Percentiles rank a stretch among this genome's conserved stretches.
Conservation (phyloP, 768 basidiomycete genomes). For the Pleurotus citrinopileatus region DNA sequence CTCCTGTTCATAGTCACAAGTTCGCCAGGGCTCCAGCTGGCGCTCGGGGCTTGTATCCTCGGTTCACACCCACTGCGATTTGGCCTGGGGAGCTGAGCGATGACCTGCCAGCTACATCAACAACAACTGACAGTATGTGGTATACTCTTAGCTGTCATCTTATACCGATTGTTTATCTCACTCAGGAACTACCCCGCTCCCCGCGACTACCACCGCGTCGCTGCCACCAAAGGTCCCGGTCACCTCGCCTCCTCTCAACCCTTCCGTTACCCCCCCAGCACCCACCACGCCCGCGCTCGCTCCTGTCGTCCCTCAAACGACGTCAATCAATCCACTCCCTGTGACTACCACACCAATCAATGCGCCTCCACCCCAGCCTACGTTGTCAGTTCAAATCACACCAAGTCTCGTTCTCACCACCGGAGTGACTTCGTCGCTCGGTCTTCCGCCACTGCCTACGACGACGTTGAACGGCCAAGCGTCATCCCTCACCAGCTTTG, state of each 20-base stretch:
- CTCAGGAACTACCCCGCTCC: too few relatives aligned
- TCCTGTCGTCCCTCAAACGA: too few relatives aligned
- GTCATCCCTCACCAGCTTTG: not conserved
- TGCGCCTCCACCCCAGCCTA: not conserved
- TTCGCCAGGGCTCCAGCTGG: slow-evolving; percentile 6
- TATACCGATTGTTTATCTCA: too few relatives aligned
- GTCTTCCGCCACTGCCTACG: not conserved
- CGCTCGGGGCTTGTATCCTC: not conserved
- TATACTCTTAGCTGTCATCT: not conserved
- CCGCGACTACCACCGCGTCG: not conserved
- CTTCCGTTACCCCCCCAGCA: too few relatives aligned
- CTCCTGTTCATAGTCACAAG: slow-evolving; percentile 2
- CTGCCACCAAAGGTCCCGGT: too few relatives aligned
- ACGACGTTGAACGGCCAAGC: not conserved
- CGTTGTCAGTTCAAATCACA: not conserved
- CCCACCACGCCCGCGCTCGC: too few relatives aligned
- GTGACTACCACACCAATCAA: not conserved
- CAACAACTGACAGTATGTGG: not conserved
- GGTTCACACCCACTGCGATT: slow-evolving; percentile 6
- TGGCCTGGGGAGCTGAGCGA: not conserved
- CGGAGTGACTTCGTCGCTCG: not conserved
- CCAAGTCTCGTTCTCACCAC: not conserved
- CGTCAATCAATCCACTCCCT: not conserved
- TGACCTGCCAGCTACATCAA: not conserved
- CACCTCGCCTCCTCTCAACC: too few relatives aligned